phyloP scores from a whole-genome alignment of 2,329 filamentous ascomycete species.

The Cladosporium halotolerans region DNA sequence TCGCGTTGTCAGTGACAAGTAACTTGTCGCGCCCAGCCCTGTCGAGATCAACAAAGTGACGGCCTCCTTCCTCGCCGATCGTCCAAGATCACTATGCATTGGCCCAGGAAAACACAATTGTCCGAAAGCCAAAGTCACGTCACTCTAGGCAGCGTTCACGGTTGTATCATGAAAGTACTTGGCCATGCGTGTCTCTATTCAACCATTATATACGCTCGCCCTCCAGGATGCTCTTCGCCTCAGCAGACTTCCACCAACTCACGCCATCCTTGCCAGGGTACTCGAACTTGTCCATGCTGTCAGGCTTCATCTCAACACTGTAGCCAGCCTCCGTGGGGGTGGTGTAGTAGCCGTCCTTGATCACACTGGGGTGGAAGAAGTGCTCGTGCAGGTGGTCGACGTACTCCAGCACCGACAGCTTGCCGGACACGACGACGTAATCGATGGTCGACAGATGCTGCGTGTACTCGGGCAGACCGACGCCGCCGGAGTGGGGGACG shows the following conservation, averaged over 20 bases:
- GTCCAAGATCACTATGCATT: no score
- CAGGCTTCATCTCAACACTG: conserved; percentile 87
- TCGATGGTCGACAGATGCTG: conserved; percentile 90
- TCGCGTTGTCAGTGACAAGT: no score
- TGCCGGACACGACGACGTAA: conserved; percentile 78
- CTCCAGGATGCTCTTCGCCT: conserved; percentile 69
- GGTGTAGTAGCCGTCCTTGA: conserved; percentile 80
- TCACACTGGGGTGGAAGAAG: conserved; percentile 73
- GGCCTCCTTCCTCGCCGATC: no score
- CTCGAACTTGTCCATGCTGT: conserved; percentile 72
- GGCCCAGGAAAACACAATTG: no score
- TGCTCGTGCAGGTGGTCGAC: conserved; percentile 93
- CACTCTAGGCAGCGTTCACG: no score
- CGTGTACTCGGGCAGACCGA: conserved; percentile 88
- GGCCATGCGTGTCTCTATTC: neutral
- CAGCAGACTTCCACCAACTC: conserved; percentile 80
- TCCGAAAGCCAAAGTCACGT: no score
- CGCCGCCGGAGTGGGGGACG: conserved; percentile 82
- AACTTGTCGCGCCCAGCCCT: no score
- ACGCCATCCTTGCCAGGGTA: conserved; percentile 72
- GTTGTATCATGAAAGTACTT: no score
- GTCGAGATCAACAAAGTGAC: no score
- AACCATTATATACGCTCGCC: conserved; percentile 30
- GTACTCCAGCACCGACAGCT: conserved; percentile 73
- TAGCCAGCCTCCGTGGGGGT: conserved; percentile 80